Conservation (phyloP, 441 rosid genomes). For the Theobroma grandiflorum region DNA sequence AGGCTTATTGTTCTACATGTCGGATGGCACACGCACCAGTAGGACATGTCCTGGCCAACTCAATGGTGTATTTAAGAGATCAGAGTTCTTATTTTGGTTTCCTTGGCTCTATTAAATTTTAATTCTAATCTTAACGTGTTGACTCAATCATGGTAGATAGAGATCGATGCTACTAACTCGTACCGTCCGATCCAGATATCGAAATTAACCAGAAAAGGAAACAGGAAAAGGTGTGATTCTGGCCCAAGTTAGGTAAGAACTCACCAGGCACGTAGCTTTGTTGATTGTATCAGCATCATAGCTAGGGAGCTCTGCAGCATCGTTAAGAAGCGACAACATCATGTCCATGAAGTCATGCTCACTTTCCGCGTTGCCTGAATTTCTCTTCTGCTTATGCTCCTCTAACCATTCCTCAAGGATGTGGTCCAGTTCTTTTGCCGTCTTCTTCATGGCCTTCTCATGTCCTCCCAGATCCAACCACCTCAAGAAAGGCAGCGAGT, state of each 20-base stretch:
- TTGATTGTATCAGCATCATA: conserved; percentile 40
- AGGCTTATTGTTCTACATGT: too few species aligned
- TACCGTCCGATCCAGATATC: too few species aligned
- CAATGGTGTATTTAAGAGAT: too few species aligned
- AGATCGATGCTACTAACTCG: too few species aligned
- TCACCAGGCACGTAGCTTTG: conserved; percentile 35
- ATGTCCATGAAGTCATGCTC: conserved; percentile 43
- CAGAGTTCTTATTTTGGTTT: too few species aligned
- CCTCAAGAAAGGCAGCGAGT: conserved; percentile 45
- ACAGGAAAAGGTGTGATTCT: too few species aligned
- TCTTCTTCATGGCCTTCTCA: conserved; percentile 42
- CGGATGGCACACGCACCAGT: too few species aligned
- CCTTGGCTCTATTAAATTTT: too few species aligned
- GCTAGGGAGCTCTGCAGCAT: neutral
- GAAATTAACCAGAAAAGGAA: too few species aligned
- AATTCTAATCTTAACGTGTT: too few species aligned
- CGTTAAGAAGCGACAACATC: conserved; percentile 32
- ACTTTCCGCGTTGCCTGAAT: neutral
- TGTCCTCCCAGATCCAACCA: conserved; percentile 47
- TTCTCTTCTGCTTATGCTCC: conserved; percentile 39
- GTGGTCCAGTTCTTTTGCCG: conserved; percentile 33
- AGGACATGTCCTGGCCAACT: too few species aligned
- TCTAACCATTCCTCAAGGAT: conserved; percentile 31
- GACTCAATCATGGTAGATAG: too few species aligned
- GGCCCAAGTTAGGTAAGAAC: neutral